Evolutionary conservation across 805 yeast species (phyloP).

Genomic region (Yamadazyma paraphyllophila): DNA sequence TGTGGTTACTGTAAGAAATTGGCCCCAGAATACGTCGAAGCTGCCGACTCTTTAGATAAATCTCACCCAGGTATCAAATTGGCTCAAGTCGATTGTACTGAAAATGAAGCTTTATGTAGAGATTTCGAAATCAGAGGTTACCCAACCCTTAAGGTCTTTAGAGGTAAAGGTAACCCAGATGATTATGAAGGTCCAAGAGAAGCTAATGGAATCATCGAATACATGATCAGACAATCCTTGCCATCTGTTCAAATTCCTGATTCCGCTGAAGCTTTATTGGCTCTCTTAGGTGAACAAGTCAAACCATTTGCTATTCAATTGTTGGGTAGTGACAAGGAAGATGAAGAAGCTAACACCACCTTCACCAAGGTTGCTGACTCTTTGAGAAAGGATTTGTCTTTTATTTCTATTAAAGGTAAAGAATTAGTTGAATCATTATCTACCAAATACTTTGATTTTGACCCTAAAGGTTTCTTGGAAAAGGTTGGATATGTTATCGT

Average conservation of each 20-base stretch:
- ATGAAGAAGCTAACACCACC: constrained; percentile 44
- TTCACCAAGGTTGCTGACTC: constrained; percentile 61
- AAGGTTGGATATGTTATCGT: constrained; percentile 37
- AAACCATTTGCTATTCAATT: constrained; percentile 61
- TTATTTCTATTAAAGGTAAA: constrained; percentile 45
- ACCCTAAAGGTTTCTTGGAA: constrained; percentile 24
- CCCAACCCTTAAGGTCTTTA: constrained; percentile 79
- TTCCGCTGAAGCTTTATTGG: constrained; percentile 49
- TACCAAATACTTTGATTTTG: constrained; percentile 29
- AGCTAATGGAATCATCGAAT: constrained; percentile 71
- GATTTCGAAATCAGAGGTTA: constrained; percentile 72
- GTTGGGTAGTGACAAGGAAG: constrained; percentile 27
- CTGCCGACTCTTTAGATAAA: constrained; percentile 61
- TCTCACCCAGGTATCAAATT: constrained; percentile 57
- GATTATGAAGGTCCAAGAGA: constrained; percentile 87
- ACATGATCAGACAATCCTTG: constrained; percentile 76
- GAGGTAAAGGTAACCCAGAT: constrained; percentile 49
- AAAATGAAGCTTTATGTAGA: constrained; percentile 67
- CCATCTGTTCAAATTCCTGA: constrained; percentile 59
- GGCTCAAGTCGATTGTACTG: constrained; percentile 86
- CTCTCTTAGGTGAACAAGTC: constrained; percentile 45
- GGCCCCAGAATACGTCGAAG: constrained; percentile 76
- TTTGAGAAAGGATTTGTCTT: constrained; percentile 62
- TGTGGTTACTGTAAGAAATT: constrained; percentile 93
- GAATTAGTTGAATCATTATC: constrained; percentile 39